These are phyloP conservation scores for Apophysomyces elegans DNA, from an alignment of 371 early-diverging fungal species.

Conservation along the genomic window DNA sequence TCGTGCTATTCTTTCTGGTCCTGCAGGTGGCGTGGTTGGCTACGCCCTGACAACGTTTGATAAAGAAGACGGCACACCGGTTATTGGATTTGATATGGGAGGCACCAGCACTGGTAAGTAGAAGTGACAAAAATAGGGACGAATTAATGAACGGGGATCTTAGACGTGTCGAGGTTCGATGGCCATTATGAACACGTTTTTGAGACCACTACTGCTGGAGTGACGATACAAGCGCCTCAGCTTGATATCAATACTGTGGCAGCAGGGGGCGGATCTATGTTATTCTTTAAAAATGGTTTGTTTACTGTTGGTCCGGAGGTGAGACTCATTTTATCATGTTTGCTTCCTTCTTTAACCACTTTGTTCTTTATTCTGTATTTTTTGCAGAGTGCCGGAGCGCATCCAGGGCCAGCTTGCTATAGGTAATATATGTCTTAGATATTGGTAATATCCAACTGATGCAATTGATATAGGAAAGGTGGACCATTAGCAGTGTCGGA, in stretches of 20 bases:
- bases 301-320: constrained; percentile 94
- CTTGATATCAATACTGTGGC: constrained; percentile 95
- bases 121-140: not conserved
- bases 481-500: constrained; percentile 94
- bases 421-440: constrained; percentile 22
- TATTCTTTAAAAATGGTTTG: constrained; percentile 92
- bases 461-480: constrained; percentile 75
- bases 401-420: constrained; percentile 95
- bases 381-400: constrained; percentile 84
- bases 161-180: constrained; percentile 91
- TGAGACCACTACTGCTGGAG: constrained; percentile 93
- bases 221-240: constrained; percentile 95
- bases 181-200: constrained; percentile 93
- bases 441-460: not conserved
- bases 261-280: constrained; percentile 95
- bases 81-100: constrained; percentile 90
- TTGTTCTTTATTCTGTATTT: not conserved
- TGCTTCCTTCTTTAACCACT: not conserved
- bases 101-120: constrained; percentile 81
- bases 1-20: constrained; percentile 91
- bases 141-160: not conserved
- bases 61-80: constrained; percentile 57
- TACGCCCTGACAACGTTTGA: constrained; percentile 85
- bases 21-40: constrained; percentile 96
- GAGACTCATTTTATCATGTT: not conserved